phyloP scores from a whole-genome alignment of 208 protist genomes.

The Leishmania turanica region DNA sequence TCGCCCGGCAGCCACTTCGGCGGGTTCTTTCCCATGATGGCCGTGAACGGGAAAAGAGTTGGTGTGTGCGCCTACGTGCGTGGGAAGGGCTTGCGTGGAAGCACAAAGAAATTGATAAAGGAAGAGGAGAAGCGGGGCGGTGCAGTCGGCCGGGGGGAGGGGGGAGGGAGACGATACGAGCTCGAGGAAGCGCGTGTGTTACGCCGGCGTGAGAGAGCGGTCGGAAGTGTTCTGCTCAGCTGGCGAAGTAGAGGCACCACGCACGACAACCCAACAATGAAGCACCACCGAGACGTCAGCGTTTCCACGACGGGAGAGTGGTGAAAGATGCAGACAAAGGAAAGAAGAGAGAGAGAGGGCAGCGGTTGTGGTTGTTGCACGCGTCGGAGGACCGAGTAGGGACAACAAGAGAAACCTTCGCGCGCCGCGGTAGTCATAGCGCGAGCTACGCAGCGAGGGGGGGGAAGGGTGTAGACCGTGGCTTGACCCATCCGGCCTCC shows the following conservation, averaged over 20 bases:
- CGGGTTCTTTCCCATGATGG: slow-evolving; percentile 81
- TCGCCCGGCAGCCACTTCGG: slow-evolving; percentile 91
- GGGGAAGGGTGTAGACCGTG: background rate
- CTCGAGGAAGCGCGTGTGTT: background rate
- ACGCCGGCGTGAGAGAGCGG: background rate
- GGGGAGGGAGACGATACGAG: background rate
- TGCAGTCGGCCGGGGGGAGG: background rate
- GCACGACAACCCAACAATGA: slow-evolving; percentile 3
- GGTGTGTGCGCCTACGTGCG: background rate
- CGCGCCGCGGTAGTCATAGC: background rate
- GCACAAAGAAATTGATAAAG: background rate
- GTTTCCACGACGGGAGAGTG: background rate
- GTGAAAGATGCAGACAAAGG: background rate
- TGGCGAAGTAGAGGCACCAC: background rate
- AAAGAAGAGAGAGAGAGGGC: background rate
- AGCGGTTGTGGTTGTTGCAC: background rate
- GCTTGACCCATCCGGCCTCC: background rate
- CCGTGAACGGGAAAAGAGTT: background rate
- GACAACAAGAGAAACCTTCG: background rate
- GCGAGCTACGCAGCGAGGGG: background rate
- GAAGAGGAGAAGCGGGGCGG: background rate
- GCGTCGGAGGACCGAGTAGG: background rate
- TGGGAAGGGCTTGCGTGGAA: background rate
- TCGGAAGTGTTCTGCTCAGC: background rate
- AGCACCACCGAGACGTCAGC: slow-evolving; percentile 9